These are phyloP conservation scores for Apiotrichum laibachii DNA, from an alignment of 1,284 basidiomycete genomes.

Conservation along the genomic window DNA sequence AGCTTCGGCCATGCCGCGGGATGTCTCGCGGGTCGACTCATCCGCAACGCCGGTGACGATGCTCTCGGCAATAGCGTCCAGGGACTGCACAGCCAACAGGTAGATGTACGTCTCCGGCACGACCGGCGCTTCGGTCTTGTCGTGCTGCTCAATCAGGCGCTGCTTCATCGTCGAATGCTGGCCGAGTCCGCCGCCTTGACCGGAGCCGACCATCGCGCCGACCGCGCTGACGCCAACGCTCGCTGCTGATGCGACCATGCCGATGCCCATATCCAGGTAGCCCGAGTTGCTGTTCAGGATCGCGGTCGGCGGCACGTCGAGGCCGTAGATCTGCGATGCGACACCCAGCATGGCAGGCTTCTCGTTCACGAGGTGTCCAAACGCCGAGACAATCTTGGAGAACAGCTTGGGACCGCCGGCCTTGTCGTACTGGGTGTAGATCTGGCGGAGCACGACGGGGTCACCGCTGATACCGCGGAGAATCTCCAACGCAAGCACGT, in stretches of 20 bases:
- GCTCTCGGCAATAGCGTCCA: slow-evolving; percentile 83
- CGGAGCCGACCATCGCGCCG: slow-evolving; percentile 66
- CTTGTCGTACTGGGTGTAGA: slow-evolving; percentile 79
- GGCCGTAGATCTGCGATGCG: slow-evolving; percentile 71
- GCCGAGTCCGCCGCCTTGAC: slow-evolving; percentile 61
- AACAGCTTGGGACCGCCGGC: slow-evolving; percentile 63
- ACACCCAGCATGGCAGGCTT: slow-evolving; percentile 79
- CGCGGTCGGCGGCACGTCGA: slow-evolving; percentile 58
- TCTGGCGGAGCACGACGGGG: slow-evolving; percentile 69
- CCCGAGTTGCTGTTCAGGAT: slow-evolving; percentile 34
- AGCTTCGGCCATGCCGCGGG: slow-evolving; percentile 74
- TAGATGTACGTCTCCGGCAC: slow-evolving; percentile 92
- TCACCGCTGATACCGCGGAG: slow-evolving; percentile 85
- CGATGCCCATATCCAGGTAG: slow-evolving; percentile 67
- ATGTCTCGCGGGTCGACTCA: slow-evolving; percentile 49
- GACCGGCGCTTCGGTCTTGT: slow-evolving; percentile 88
- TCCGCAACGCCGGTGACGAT: slow-evolving; percentile 64
- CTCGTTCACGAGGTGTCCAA: slow-evolving; percentile 81
- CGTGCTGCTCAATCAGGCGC: slow-evolving; percentile 92
- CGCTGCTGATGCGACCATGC: slow-evolving; percentile 77
- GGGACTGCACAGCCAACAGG: slow-evolving; percentile 82
- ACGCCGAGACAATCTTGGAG: slow-evolving; percentile 70
- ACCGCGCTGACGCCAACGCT: slow-evolving; percentile 72
- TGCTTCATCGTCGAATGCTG: slow-evolving; percentile 75
- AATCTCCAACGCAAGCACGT: slow-evolving; percentile 86